Conservation (phyloP, 73 alveolate genomes). For the Tetrahymena elliotti region DNA sequence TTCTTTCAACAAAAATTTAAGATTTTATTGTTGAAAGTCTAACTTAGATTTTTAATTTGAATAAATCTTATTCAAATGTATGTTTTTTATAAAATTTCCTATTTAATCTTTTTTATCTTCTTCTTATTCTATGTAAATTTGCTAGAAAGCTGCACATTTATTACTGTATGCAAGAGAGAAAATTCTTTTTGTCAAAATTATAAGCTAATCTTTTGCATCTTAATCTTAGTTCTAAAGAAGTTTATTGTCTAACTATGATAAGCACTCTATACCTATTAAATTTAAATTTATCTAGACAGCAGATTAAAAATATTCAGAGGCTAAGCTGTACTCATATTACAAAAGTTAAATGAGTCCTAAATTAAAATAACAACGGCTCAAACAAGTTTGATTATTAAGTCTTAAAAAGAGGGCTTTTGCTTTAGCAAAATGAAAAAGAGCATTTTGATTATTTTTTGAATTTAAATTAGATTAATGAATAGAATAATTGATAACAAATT, state of each 20-base stretch:
- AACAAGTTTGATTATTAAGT: not conserved
- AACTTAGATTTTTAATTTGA: not conserved
- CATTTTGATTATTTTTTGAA: not conserved
- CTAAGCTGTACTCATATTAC: not conserved
- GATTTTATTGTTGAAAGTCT: not conserved
- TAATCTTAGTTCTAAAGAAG: not conserved
- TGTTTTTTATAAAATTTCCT: not conserved
- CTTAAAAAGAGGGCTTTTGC: not conserved
- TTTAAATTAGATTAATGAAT: not conserved
- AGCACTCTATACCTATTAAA: not conserved
- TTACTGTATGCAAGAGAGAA: not conserved
- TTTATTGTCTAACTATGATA: not conserved
- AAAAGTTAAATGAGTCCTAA: not conserved
- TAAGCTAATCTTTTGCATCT: not conserved
- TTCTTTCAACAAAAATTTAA: not conserved
- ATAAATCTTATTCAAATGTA: not conserved
- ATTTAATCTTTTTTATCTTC: not conserved
- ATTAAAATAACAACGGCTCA: not conserved
- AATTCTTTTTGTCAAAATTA: not conserved
- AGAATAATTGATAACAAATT: not conserved
- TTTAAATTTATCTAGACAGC: not conserved
- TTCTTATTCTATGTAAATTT: not conserved
- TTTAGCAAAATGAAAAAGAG: not conserved
- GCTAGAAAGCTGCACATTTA: not conserved
- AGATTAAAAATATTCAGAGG: not conserved